Evolutionary conservation across 352 stramenopile genomes (phyloP).

Genomic region (Phytophthora ramorum): DNA sequence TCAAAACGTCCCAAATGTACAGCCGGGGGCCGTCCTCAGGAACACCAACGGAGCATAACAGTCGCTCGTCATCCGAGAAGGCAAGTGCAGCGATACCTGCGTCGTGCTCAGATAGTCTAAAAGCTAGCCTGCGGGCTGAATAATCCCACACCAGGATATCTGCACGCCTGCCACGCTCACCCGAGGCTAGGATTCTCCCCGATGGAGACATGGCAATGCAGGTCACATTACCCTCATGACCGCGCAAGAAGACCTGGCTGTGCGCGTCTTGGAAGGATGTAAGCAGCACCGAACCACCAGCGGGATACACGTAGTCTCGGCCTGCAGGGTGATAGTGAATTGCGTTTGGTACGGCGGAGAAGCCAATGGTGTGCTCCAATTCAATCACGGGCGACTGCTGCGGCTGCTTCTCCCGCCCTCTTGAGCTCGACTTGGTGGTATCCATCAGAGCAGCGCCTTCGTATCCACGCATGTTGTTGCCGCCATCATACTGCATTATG

Average conservation of each 20-base stretch:
- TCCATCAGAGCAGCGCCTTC: slow-evolving; percentile 19
- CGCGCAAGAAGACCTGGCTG: slow-evolving; percentile 85
- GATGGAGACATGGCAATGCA: slow-evolving; percentile 82
- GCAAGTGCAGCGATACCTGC: slow-evolving; percentile 82
- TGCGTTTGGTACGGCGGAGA: slow-evolving; percentile 80
- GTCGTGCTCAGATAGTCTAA: slow-evolving; percentile 92
- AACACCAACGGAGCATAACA: slow-evolving; percentile 84
- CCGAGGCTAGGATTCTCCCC: slow-evolving; percentile 85
- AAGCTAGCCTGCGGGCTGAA: slow-evolving; percentile 63
- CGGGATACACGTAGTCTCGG: slow-evolving; percentile 86
- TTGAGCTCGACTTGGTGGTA: slow-evolving; percentile 14
- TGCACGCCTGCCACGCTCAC: slow-evolving; percentile 77
- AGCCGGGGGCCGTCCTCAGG: slow-evolving; percentile 82
- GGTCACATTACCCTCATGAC: slow-evolving; percentile 84
- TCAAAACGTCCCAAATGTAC: slow-evolving; percentile 92
- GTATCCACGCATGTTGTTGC: slow-evolving; percentile 29
- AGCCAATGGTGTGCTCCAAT: slow-evolving; percentile 94
- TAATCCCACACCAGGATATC: slow-evolving; percentile 94
- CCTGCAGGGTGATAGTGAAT: slow-evolving; percentile 88
- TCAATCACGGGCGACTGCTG: slow-evolving; percentile 59
- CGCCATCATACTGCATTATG: slow-evolving; percentile 40
- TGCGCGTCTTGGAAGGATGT: slow-evolving; percentile 78
- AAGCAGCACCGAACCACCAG: slow-evolving; percentile 89
- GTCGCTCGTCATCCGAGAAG: slow-evolving; percentile 92
- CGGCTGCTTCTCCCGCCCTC: slow-evolving; percentile 23